phyloP scores from a whole-genome alignment of 1,284 basidiomycete species.

The Ceratobasidium sp. region DNA sequence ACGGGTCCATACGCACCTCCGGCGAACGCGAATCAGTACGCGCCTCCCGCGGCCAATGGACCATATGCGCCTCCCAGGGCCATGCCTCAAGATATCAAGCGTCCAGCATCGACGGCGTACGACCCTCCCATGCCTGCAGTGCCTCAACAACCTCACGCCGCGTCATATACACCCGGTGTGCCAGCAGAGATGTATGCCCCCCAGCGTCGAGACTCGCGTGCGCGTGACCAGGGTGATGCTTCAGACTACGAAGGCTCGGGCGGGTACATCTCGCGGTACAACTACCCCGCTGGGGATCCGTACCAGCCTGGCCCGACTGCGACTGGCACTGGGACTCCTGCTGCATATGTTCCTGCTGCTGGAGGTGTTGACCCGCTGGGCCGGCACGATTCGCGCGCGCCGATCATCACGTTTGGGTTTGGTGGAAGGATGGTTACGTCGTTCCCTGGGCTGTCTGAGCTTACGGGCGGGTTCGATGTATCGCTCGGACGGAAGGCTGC shows the following conservation, averaged over 20 bases:
- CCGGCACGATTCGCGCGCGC: conserved; percentile 75
- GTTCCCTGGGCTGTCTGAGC: conserved; percentile 77
- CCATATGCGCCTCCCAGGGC: conserved; percentile 47
- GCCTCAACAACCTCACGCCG: conserved; percentile 1
- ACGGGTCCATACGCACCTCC: conserved; percentile 46
- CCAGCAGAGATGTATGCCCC: conserved; percentile 44
- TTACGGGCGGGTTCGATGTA: conserved; percentile 79
- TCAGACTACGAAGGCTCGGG: conserved; percentile 46
- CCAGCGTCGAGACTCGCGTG: conserved; percentile 37
- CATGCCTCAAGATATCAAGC: conserved; percentile 35
- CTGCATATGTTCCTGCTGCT: conserved; percentile 46
- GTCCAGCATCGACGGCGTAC: conserved; percentile 54
- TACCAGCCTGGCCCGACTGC: conserved; percentile 18
- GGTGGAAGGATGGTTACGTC: conserved; percentile 87
- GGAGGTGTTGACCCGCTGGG: conserved; percentile 72
- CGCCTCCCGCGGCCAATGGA: conserved; percentile 45
- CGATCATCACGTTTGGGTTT: conserved; percentile 88
- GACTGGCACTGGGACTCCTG: conserved; percentile 13
- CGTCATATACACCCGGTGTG: conserved; percentile 38
- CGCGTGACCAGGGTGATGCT: conserved; percentile 48
- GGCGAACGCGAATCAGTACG: conserved; percentile 45
- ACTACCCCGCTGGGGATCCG: conserved; percentile 42
- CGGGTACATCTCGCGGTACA: conserved; percentile 46
- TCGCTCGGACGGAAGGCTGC: conserved; percentile 77
- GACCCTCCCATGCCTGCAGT: conserved; percentile 52